Conservation (phyloP, 108 stramenopile genomes). For the Cyclostephanos tholiformis region DNA sequence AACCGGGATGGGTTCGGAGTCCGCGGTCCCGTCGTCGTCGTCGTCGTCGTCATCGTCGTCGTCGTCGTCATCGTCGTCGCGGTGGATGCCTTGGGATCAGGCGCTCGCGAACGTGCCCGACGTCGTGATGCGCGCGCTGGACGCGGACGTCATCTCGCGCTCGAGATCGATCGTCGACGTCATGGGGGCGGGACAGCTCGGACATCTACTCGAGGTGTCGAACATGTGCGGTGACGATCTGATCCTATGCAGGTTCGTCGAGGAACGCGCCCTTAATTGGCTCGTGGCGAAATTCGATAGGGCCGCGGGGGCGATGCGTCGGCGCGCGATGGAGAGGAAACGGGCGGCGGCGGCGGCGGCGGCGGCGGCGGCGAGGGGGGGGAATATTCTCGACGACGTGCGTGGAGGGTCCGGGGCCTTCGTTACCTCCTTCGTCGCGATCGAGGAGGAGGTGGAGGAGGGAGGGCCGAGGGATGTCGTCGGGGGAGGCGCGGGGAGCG, state of each 20-base stretch:
- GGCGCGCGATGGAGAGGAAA: slow-evolving; percentile 21
- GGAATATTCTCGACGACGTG: too few species aligned
- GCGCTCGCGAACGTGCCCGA: slow-evolving; percentile 38
- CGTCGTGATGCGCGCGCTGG: slow-evolving; percentile 40
- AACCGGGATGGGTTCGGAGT: too few species aligned
- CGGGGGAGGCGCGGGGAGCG: slow-evolving; percentile 5
- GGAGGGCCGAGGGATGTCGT: slow-evolving; percentile 1
- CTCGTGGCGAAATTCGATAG: slow-evolving; percentile 57
- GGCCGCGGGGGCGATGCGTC: slow-evolving; percentile 35
- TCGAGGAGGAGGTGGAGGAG: slow-evolving; percentile 38
- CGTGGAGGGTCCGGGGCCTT: slow-evolving; percentile 43
- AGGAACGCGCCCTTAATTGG: slow-evolving; percentile 54
- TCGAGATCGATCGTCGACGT: slow-evolving; percentile 21
- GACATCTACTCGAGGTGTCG: slow-evolving; percentile 54
- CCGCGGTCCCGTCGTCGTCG: too few species aligned
- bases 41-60: too few species aligned
- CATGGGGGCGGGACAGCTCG: slow-evolving; percentile 48
- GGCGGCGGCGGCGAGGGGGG: slow-evolving; percentile 3
- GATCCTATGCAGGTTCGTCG: slow-evolving; percentile 58
- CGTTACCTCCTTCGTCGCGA: slow-evolving; percentile 41
- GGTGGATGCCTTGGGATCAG: slow-evolving; percentile 76
- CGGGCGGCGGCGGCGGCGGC: slow-evolving; percentile 3
- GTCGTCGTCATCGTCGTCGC: too few species aligned
- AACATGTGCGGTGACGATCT: slow-evolving; percentile 60
- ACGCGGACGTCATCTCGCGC: slow-evolving; percentile 11